A percentile compares a stretch with the other conserved stretches of the same genome.
Evolutionary conservation across 176 grass and related monocot species (phyloP).

Genomic region (Ananas comosus): DNA sequence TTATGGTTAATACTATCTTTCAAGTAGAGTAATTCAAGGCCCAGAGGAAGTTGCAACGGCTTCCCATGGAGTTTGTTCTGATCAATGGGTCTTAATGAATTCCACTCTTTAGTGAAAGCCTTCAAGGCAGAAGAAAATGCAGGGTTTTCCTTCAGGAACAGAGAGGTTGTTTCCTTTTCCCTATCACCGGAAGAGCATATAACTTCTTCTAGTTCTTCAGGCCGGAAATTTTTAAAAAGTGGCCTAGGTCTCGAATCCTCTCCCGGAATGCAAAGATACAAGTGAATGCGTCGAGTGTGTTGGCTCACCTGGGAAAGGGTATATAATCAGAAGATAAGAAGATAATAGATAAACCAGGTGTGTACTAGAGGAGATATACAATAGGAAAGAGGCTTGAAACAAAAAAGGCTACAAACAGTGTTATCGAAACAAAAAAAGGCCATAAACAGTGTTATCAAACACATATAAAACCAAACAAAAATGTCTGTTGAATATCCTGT

Average conservation of each 20-base stretch:
- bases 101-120: conserved; percentile 79
- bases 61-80: conserved; percentile 72
- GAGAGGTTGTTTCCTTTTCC: conserved; percentile 30
- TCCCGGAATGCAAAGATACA: conserved; percentile 78
- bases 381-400: neutral
- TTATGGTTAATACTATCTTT: conserved; percentile 58
- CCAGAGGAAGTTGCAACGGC: conserved; percentile 80
- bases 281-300: conserved; percentile 79
- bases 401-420: neutral
- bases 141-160: conserved; percentile 54
- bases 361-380: neutral
- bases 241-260: conserved; percentile 69
- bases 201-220: conserved; percentile 68
- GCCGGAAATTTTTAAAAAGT: conserved; percentile 82
- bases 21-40: conserved; percentile 71
- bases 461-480: neutral
- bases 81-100: conserved; percentile 70
- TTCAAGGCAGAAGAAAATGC: conserved; percentile 53
- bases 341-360: neutral
- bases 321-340: conserved; percentile 11
- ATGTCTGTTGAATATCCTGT: neutral
- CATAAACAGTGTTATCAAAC: neutral
- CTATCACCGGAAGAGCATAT: conserved; percentile 31
- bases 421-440: neutral
- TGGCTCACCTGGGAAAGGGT: conserved; percentile 63